Evolutionary conservation across 495 filamentous ascomycete species (phyloP).

Genomic region (Arthonia radiata): DNA sequence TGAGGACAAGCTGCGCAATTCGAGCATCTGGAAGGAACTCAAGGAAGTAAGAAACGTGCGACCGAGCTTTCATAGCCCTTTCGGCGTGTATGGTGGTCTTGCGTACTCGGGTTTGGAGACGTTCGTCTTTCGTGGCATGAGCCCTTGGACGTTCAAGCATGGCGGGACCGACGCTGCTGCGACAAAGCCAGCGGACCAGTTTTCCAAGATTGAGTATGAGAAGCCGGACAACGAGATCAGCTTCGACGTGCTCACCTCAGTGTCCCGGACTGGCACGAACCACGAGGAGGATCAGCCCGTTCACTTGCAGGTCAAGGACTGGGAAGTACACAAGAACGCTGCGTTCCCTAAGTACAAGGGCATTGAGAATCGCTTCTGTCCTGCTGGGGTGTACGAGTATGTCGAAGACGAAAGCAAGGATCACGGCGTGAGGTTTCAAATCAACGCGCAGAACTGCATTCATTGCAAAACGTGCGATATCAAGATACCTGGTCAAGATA

Average conservation of each 20-base stretch:
- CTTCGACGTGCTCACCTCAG: conserved; percentile 88
- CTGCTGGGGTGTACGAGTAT: conserved; percentile 97
- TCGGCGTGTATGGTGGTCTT: conserved; percentile 73
- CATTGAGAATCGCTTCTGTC: conserved; percentile 93
- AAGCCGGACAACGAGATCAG: conserved; percentile 86
- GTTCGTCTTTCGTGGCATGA: conserved; percentile 57
- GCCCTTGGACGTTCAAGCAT: conserved; percentile 87
- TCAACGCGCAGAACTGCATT: conserved; percentile 95
- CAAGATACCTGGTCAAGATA: conserved; percentile 87
- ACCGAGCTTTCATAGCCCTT: conserved; percentile 65
- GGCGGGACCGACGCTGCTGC: conserved; percentile 43
- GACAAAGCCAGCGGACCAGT: conserved; percentile 59
- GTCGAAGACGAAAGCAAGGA: conserved; percentile 68
- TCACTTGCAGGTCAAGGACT: conserved; percentile 82
- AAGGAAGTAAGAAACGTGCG: conserved; percentile 94
- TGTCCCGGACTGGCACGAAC: conserved; percentile 86
- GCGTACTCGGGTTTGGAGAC: conserved; percentile 86
- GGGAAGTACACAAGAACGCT: conserved; percentile 62
- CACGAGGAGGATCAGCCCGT: conserved; percentile 98
- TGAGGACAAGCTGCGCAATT: conserved; percentile 69
- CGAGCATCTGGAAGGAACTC: conserved; percentile 79
- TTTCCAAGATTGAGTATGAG: conserved; percentile 75
- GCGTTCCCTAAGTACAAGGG: conserved; percentile 79
- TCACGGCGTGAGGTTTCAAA: conserved; percentile 80
- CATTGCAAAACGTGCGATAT: conserved; percentile 99